Conservation (phyloP, 768 basidiomycete genomes). For the Nevesoporus exiguus region DNA sequence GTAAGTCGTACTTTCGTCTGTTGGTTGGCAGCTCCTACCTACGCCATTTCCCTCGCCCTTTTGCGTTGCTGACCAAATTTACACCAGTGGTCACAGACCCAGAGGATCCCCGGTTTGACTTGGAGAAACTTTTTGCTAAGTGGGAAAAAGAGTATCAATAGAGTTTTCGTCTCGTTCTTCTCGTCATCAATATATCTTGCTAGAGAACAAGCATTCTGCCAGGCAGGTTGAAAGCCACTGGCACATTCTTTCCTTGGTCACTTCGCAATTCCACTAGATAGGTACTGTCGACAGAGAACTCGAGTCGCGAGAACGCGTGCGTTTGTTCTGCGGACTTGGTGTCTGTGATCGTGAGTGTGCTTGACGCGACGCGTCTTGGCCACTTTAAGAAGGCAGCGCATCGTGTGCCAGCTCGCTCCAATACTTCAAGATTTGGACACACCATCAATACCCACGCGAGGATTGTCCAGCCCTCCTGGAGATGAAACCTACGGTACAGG, state of each 20-base stretch:
- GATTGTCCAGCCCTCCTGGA: background rate
- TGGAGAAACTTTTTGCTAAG: slow-evolving; percentile 82
- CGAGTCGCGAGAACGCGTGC: background rate
- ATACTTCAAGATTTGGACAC: background rate
- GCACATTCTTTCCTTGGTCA: background rate
- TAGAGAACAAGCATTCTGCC: slow-evolving; percentile 21
- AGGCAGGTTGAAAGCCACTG: slow-evolving; percentile 6
- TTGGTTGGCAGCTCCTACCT: background rate
- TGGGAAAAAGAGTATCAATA: slow-evolving; percentile 69
- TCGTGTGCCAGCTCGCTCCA: background rate
- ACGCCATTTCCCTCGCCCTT: background rate
- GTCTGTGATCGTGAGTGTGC: background rate
- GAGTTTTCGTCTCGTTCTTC: slow-evolving; percentile 23
- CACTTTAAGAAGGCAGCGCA: slow-evolving; percentile 1
- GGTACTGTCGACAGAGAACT: background rate
- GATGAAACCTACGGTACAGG: slow-evolving; percentile 47
- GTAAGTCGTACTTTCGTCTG: slow-evolving; percentile 42
- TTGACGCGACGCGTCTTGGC: slow-evolving; percentile 29
- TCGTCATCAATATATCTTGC: slow-evolving; percentile 26
- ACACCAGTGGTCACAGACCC: slow-evolving; percentile 82
- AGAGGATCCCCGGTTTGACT: slow-evolving; percentile 92
- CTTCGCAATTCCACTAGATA: slow-evolving; percentile 10
- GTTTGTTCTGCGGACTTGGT: background rate
- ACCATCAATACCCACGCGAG: background rate
- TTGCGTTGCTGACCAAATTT: slow-evolving; percentile 10